phyloP scores from a whole-genome alignment of 225 moss, liverwort and hornwort genomes.

The Pseudoscleropodium purum region DNA sequence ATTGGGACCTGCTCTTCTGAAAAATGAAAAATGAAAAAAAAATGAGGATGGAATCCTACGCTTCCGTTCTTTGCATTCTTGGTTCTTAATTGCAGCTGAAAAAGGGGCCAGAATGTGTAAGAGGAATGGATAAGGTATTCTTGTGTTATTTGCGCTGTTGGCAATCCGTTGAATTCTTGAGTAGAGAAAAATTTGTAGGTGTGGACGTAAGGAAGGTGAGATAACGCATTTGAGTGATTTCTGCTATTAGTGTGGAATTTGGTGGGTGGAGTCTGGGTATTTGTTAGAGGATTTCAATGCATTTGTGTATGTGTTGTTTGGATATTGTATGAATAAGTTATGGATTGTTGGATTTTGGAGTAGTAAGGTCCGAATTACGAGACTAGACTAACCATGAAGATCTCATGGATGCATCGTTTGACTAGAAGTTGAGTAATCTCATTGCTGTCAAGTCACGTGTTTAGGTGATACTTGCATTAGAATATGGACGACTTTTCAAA shows the following conservation, averaged over 20 bases:
- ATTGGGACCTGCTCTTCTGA: not conserved
- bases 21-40: not conserved
- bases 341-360: not conserved
- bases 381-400: not conserved
- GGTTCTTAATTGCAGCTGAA: not conserved
- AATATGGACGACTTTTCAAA: not conserved
- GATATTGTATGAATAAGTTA: not conserved
- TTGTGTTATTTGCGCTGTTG: not conserved
- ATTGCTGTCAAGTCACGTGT: not conserved
- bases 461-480: not conserved
- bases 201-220: not conserved
- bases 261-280: not conserved
- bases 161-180: not conserved
- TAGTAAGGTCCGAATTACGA: not conserved
- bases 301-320: not conserved
- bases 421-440: not conserved
- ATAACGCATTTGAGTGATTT: not conserved
- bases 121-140: not conserved
- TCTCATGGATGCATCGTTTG: not conserved
- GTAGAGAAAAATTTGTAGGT: not conserved
- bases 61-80: not conserved
- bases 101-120: not conserved
- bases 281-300: not conserved
- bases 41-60: not conserved
- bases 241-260: not conserved